Evolutionary conservation across 169 alveolate genomes (phyloP).

Genomic region (Babesia caballi): DNA sequence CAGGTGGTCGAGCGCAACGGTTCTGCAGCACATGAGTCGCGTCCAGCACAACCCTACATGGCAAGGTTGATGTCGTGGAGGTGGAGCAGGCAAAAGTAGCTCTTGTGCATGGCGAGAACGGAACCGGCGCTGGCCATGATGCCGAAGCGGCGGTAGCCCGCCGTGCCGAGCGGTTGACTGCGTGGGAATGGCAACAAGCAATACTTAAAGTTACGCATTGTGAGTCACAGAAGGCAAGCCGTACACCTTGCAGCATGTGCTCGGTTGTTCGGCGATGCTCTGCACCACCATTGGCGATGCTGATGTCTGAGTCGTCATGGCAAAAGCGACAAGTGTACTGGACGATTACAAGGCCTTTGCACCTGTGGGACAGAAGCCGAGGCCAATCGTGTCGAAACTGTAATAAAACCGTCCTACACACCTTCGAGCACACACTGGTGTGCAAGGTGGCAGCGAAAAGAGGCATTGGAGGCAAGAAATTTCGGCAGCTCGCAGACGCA

Average conservation of each 20-base stretch:
- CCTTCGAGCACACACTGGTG: neutral
- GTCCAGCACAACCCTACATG: neutral
- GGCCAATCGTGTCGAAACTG: no score
- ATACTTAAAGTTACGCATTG: neutral
- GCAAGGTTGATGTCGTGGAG: conserved; percentile 6
- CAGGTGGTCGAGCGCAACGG: conserved; percentile 33
- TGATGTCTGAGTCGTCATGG: no score
- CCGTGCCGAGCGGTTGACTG: conserved; percentile 3
- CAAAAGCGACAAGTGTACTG: no score
- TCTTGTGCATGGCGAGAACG: conserved; percentile 16
- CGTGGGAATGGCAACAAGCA: neutral
- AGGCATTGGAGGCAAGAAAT: neutral
- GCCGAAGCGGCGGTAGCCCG: conserved; percentile 15
- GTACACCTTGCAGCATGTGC: neutral
- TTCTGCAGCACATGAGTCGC: neutral
- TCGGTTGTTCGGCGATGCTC: neutral
- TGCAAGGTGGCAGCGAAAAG: neutral
- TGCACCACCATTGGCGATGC: neutral
- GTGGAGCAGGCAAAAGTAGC: conserved; percentile 6
- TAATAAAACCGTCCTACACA: no score
- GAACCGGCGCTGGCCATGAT: conserved; percentile 20
- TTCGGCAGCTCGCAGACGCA: neutral
- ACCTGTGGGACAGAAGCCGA: no score
- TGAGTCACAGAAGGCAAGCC: neutral
- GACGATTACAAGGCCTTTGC: no score